Base-by-base conservation (phyloP, 2,329 filamentous ascomycete species). In the Keithomyces neogunnii region DNA sequence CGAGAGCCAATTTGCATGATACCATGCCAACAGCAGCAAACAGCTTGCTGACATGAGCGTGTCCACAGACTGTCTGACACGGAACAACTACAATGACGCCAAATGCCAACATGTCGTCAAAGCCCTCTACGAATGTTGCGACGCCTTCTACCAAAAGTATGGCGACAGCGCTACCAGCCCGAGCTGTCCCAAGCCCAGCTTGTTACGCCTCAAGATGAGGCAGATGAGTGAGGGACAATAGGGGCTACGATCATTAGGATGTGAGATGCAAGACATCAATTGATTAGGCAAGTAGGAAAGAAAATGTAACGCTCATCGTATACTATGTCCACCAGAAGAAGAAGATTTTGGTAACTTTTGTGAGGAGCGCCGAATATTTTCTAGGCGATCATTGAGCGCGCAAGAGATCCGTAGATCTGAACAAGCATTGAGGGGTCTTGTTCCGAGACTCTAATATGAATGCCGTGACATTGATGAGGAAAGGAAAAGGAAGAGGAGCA, bases 391-490 rank as follows among this genome's bases (percentile, higher is more conserved):
- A 85, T 91, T 81, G 90, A 99, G 93, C 93, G 89, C 92, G 91
- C 88, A 76, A 75, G 86, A 91, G 88, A 80, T 76, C 85, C 81
- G 73, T 77, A 84, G 81, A 85, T 81, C 89, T 95, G 88, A 89
- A 88, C 84, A 90, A 89, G 87, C 81, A 97, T 80, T 89, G 88
- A 91, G 62, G 67, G 67, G 70, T 82, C 87, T 83, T 88, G 83
- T 84, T 87, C 87, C 91, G 92, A 95, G 93, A 99, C 93, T 99
- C 93, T 97, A 97, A 92, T 88, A 88, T 88, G 82, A 85, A 87
- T 85, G 89, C 85, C 84, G 67, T 81, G 82, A 89, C 84, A 89
- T 88, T 92, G 76, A 72, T 75, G 70, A 68, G 72, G 76, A 73
- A 72, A 69, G 68, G 68, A 64, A 68, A 64, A 64, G 65, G 54